A percentile compares a stretch with the other conserved stretches of the same genome.
These are phyloP conservation scores for Saccharomycopsis malanga DNA, from an alignment of 805 yeast species.

Conservation along the genomic window DNA sequence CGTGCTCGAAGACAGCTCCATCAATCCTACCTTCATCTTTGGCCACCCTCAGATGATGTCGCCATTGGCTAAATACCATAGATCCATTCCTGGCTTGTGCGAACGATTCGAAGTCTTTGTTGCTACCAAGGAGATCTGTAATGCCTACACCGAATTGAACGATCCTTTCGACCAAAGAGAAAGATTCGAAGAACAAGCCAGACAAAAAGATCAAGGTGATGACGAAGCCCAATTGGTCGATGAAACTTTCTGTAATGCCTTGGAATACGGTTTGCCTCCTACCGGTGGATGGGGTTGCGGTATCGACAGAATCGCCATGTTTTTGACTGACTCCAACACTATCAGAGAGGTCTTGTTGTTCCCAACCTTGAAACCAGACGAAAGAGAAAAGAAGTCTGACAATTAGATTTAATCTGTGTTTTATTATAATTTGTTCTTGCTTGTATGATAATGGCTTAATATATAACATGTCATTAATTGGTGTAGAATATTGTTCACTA, in stretches of 20 bases:
- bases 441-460: too few relatives aligned
- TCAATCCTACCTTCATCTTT: constrained; percentile 95
- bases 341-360: constrained; percentile 95
- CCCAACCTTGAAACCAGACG: constrained; percentile 98
- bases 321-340: constrained; percentile 91
- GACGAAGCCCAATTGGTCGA: constrained; percentile 97
- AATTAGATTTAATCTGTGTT: constrained; percentile 2
- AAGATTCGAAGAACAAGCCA: constrained; percentile 97
- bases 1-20: constrained; percentile 87
- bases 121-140: constrained; percentile 96
- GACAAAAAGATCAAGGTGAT: constrained; percentile 98
- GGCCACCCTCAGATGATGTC: constrained; percentile 99
- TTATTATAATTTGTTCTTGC: too few relatives aligned
- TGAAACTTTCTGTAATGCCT: constrained; percentile 94
- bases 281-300: constrained; percentile 99
- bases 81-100: constrained; percentile 89
- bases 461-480: too few relatives aligned
- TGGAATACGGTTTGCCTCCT: constrained; percentile 97
- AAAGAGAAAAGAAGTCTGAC: constrained; percentile 21
- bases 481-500: too few relatives aligned
- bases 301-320: constrained; percentile 90
- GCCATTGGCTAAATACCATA: constrained; percentile 94
- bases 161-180: constrained; percentile 98
- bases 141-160: constrained; percentile 97
- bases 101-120: constrained; percentile 98